These are phyloP conservation scores for Monilinia vaccinii-corymbosi DNA, from an alignment of 2,329 filamentous ascomycete genomes.

Conservation along the genomic window DNA sequence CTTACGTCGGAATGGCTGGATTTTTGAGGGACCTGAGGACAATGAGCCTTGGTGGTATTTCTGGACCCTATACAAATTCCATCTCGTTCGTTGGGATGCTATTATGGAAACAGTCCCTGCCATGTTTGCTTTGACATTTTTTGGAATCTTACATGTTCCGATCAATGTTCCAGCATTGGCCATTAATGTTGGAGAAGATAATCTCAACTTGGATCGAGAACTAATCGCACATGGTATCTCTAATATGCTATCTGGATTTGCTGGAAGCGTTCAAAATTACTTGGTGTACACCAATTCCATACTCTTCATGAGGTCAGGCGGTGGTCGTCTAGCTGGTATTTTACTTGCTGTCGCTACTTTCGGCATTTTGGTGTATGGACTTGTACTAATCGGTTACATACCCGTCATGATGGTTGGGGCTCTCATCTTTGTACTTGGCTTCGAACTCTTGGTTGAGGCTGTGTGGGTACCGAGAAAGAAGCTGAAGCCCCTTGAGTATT, in stretches of 20 bases:
- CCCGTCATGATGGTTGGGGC: conserved; percentile 95
- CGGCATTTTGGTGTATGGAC: conserved; percentile 76
- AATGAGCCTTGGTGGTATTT: conserved; percentile 96
- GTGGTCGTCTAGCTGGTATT: conserved; percentile 73
- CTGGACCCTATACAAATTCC: conserved; percentile 86
- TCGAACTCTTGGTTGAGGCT: conserved; percentile 84
- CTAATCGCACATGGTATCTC: conserved; percentile 88
- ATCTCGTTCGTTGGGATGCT: conserved; percentile 73
- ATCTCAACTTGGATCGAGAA: conserved; percentile 83
- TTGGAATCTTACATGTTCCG: conserved; percentile 91
- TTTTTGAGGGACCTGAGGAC: conserved; percentile 77
- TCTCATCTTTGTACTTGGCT: conserved; percentile 88
- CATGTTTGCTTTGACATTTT: conserved; percentile 96
- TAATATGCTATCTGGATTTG: conserved; percentile 78
- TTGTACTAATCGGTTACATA: conserved; percentile 83
- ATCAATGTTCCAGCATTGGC: conserved; percentile 96
- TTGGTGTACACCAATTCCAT: conserved; percentile 95
- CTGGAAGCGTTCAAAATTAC: conserved; percentile 92
- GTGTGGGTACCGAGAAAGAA: conserved; percentile 83
- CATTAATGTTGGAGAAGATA: conserved; percentile 83
- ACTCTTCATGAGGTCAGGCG: conserved; percentile 91
- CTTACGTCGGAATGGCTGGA: conserved; percentile 72
- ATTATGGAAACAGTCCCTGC: conserved; percentile 79
- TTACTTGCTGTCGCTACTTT: conserved; percentile 75
- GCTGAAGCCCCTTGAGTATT: conserved; percentile 75